phyloP scores from a whole-genome alignment of 306 rosid species.

The Urtica urens region DNA sequence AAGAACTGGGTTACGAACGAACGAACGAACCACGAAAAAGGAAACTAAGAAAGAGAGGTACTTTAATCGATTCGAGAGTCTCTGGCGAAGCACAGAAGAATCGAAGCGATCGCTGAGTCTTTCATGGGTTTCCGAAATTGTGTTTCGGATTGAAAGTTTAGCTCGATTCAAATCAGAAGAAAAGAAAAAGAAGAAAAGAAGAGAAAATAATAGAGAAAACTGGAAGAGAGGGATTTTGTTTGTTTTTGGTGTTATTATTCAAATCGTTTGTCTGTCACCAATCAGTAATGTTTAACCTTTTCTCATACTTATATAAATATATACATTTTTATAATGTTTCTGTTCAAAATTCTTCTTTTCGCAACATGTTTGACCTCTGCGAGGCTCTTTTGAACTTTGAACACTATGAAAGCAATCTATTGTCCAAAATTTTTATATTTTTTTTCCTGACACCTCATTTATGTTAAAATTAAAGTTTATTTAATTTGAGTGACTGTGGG shows the following conservation, averaged over 20 bases:
- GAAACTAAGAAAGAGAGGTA: background rate
- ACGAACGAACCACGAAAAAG: background rate
- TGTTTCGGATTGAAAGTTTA: background rate
- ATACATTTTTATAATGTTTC: background rate
- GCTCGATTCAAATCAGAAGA: background rate
- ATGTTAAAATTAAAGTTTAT: conserved; percentile 1
- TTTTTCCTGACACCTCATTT: conserved; percentile 28
- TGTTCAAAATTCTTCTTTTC: background rate
- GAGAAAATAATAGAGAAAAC: too few relatives aligned
- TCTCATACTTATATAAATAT: conserved; percentile 11
- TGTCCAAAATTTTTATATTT: background rate
- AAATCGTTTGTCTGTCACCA: conserved; percentile 16
- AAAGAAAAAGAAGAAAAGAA: background rate
- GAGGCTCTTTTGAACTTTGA: conserved; percentile 20
- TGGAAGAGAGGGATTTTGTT: background rate
- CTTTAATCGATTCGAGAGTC: conserved; percentile 3
- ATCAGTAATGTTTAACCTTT: conserved; percentile 21
- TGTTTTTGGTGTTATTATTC: background rate
- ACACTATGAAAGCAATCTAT: conserved; percentile 14
- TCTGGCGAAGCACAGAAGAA: conserved; percentile 1
- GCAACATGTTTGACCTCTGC: conserved; percentile 23
- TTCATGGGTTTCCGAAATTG: too few relatives aligned
- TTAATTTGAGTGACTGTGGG: conserved; percentile 20
- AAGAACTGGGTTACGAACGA: background rate
- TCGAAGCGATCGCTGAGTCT: background rate